Conservation (phyloP, 208 protist genomes). For the Tetramitus jugosus region DNA sequence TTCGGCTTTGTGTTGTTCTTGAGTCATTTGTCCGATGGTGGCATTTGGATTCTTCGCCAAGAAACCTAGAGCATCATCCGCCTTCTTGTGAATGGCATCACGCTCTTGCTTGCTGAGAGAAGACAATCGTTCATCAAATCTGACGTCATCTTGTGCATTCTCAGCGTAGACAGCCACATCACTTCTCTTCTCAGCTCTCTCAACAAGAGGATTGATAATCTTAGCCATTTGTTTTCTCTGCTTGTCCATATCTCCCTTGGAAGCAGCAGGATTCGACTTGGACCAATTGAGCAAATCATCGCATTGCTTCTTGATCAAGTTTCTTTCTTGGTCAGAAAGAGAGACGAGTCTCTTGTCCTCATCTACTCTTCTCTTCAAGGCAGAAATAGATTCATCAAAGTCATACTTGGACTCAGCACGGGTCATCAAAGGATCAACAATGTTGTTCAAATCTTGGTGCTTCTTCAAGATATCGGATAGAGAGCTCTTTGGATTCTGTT, state of each 20-base stretch:
- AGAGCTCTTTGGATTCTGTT: slow-evolving; percentile 43
- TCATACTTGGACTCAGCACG: neutral
- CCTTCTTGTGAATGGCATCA: neutral
- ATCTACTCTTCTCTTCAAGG: neutral
- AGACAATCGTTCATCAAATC: too few relatives aligned
- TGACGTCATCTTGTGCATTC: neutral
- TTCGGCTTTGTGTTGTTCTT: neutral
- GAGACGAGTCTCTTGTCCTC: neutral
- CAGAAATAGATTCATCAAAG: too few relatives aligned
- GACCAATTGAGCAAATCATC: neutral
- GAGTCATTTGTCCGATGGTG: neutral
- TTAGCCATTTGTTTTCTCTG: neutral
- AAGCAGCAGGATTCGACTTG: neutral
- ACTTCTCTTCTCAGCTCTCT: neutral
- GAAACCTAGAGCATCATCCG: slow-evolving; percentile 47
- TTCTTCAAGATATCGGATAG: neutral
- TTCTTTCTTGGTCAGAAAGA: neutral
- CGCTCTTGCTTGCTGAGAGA: too few relatives aligned
- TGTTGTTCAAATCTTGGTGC: neutral
- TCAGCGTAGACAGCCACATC: neutral
- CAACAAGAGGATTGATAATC: neutral
- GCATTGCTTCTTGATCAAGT: neutral
- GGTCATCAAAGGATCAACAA: neutral
- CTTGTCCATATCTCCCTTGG: neutral
- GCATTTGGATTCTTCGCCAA: slow-evolving; percentile 59